These are phyloP conservation scores for Viola pubescens DNA, from an alignment of 441 rosid genomes.

Conservation along the genomic window DNA sequence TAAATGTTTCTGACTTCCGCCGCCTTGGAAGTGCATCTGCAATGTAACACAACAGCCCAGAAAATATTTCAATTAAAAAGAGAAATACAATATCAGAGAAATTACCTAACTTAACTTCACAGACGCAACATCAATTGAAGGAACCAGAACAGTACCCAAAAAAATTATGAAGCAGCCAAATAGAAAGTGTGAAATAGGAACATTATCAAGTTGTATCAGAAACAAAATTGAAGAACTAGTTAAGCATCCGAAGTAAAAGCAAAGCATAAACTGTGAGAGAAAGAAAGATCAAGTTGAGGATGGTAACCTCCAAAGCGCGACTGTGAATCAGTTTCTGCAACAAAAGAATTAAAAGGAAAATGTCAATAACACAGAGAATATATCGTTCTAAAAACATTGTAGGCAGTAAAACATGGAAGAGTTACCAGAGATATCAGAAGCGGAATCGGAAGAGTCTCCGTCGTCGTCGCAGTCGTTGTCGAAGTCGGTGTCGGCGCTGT, in stretches of 20 bases:
- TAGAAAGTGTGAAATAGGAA: no score
- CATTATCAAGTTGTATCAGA: no score
- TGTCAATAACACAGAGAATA: neutral
- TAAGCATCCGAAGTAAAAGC: no score
- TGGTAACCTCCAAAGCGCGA: no score
- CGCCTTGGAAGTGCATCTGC: slow-evolving; percentile 61
- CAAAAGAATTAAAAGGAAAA: neutral
- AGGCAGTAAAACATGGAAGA: neutral
- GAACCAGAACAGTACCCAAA: neutral
- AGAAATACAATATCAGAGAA: slow-evolving; percentile 1
- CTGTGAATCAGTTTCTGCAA: no score
- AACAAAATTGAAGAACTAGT: no score
- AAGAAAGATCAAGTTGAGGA: no score
- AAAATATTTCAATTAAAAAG: slow-evolving; percentile 11
- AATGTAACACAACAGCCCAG: neutral
- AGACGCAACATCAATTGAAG: neutral
- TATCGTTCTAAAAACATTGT: neutral
- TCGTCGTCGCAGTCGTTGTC: slow-evolving; percentile 23
- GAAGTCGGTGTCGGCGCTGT: slow-evolving; percentile 64
- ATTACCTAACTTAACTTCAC: slow-evolving; percentile 1
- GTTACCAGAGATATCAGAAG: slow-evolving; percentile 32
- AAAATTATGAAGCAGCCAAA: no score
- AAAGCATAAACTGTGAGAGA: no score
- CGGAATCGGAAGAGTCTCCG: slow-evolving; percentile 18
- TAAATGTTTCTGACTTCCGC: slow-evolving; percentile 76